Evolutionary conservation across 2,329 filamentous ascomycete genomes (phyloP).

Genomic region (Orbilia javanica): DNA sequence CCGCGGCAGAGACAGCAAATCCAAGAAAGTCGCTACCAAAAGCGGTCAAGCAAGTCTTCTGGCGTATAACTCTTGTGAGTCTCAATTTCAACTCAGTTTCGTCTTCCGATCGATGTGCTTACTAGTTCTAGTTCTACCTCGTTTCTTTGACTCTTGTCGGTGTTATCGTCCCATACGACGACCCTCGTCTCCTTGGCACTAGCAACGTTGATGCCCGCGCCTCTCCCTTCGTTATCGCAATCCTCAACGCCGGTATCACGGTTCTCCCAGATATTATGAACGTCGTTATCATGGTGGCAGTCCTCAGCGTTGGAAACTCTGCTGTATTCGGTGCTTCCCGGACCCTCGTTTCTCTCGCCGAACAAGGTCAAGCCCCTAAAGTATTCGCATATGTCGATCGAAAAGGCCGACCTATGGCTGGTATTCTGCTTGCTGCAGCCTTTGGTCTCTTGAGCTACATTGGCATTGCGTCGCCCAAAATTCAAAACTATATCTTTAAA

Average conservation of each 20-base stretch:
- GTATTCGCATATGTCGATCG: constrained; percentile 85
- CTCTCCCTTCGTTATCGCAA: constrained; percentile 94
- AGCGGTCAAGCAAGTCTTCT: constrained; percentile 93
- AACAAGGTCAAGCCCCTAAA: constrained; percentile 84
- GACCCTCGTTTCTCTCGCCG: constrained; percentile 88
- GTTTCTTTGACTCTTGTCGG: constrained; percentile 84
- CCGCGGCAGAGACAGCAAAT: constrained; percentile 82
- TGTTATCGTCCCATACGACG: constrained; percentile 80
- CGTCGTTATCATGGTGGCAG: constrained; percentile 89
- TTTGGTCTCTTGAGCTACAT: constrained; percentile 84
- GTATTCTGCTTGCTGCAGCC: constrained; percentile 76
- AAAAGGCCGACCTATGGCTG: constrained; percentile 80
- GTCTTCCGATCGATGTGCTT: not conserved
- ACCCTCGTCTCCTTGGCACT: constrained; percentile 72
- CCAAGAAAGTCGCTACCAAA: constrained; percentile 84
- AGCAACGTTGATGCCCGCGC: constrained; percentile 77
- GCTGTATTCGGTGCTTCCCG: constrained; percentile 91
- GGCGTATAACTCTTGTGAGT: constrained; percentile 79
- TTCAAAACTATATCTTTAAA: constrained; percentile 75
- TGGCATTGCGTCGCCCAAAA: constrained; percentile 70
- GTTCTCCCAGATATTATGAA: constrained; percentile 92
- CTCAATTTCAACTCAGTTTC: not conserved
- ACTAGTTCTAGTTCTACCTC: constrained; percentile 76
- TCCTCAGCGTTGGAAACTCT: constrained; percentile 91
- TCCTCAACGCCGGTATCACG: constrained; percentile 83